phyloP scores from a whole-genome alignment of 495 filamentous ascomycete genomes.

The Amorphotheca resinae region DNA sequence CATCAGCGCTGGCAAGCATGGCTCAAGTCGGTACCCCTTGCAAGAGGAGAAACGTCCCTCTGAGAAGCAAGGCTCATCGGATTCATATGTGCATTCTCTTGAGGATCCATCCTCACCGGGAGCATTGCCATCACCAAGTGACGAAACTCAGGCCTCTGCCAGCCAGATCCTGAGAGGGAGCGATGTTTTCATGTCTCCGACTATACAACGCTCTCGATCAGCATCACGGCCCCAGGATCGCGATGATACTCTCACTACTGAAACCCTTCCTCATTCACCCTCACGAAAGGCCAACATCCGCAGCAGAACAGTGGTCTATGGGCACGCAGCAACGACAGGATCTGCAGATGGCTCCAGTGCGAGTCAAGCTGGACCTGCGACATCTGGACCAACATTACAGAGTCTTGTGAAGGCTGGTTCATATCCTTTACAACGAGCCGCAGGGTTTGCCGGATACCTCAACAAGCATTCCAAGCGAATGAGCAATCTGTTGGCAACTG shows the following conservation, averaged over 20 bases:
- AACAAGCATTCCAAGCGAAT: constrained; percentile 62
- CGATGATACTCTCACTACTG: not conserved
- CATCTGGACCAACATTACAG: constrained; percentile 48
- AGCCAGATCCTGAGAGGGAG: constrained; percentile 82
- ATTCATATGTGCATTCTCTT: constrained; percentile 64
- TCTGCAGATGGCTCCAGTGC: constrained; percentile 23
- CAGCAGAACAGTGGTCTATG: not conserved
- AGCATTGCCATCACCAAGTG: constrained; percentile 54
- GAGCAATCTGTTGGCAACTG: constrained; percentile 74
- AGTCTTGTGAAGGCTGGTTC: constrained; percentile 61
- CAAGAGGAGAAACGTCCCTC: constrained; percentile 30
- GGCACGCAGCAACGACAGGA: constrained; percentile 26
- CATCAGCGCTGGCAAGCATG: constrained; percentile 41
- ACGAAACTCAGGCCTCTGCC: constrained; percentile 64
- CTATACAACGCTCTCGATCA: constrained; percentile 40
- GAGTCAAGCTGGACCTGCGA: constrained; percentile 20
- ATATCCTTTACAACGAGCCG: constrained; percentile 77
- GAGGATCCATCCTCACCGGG: constrained; percentile 51
- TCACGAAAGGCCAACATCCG: constrained; percentile 2
- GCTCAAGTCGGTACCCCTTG: constrained; percentile 28
- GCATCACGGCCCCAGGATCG: constrained; percentile 20
- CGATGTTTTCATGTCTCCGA: constrained; percentile 82
- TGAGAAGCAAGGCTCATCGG: constrained; percentile 53
- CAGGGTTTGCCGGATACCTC: constrained; percentile 73
- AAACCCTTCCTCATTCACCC: constrained; percentile 8